Conservation (phyloP, 2,329 filamentous ascomycete genomes). For the Alternaria arborescens region DNA sequence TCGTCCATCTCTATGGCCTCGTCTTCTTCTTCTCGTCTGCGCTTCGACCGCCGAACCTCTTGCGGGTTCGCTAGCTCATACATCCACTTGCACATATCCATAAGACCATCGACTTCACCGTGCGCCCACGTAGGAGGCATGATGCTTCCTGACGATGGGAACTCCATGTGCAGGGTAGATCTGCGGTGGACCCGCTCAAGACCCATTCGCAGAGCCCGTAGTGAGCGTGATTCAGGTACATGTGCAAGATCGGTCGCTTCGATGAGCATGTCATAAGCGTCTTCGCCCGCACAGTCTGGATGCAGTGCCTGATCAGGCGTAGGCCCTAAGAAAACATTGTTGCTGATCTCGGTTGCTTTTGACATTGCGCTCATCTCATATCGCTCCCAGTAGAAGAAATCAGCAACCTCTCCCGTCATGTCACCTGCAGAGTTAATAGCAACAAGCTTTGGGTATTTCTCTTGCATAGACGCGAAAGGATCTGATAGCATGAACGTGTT, state of each 20-base stretch:
- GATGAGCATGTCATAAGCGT: slow-evolving; percentile 82
- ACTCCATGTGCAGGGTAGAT: slow-evolving; percentile 72
- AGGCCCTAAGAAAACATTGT: slow-evolving; percentile 89
- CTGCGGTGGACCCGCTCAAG: slow-evolving; percentile 55
- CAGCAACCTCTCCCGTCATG: slow-evolving; percentile 79
- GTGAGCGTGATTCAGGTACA: slow-evolving; percentile 72
- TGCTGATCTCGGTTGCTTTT: slow-evolving; percentile 83
- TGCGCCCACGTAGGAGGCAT: slow-evolving; percentile 85
- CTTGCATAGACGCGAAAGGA: slow-evolving; percentile 66
- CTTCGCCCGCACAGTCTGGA: slow-evolving; percentile 51
- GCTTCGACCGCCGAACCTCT: slow-evolving; percentile 52
- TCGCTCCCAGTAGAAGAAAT: slow-evolving; percentile 90
- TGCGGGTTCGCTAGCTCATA: slow-evolving; percentile 78
- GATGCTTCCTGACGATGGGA: slow-evolving; percentile 94
- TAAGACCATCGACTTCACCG: slow-evolving; percentile 80
- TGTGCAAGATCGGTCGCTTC: slow-evolving; percentile 88
- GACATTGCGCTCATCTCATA: slow-evolving; percentile 95
- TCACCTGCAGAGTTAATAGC: slow-evolving; percentile 76
- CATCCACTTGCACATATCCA: slow-evolving; percentile 91
- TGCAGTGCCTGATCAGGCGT: slow-evolving; percentile 74
- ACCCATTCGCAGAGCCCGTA: slow-evolving; percentile 69
- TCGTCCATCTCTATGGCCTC: slow-evolving; percentile 66
- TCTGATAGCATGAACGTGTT: slow-evolving; percentile 81
- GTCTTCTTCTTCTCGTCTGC: slow-evolving; percentile 55
- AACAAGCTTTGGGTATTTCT: slow-evolving; percentile 73